phyloP scores from a whole-genome alignment of 768 basidiomycete genomes.

The Daedaleopsis nitida region DNA sequence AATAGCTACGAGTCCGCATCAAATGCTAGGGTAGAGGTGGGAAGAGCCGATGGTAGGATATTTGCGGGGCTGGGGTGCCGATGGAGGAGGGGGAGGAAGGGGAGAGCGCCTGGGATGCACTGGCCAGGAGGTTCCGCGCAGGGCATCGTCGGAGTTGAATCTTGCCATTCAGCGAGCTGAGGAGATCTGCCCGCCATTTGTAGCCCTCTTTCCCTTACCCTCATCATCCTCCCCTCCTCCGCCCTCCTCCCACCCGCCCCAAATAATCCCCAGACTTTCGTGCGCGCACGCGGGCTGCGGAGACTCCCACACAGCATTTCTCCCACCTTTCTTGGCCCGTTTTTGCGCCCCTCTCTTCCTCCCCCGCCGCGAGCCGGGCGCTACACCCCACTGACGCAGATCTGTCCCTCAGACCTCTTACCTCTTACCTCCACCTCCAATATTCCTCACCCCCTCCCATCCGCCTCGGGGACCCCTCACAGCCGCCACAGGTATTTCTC shows the following conservation, averaged over 20 bases:
- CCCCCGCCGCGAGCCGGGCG: background rate
- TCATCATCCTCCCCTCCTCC: constrained; percentile 12
- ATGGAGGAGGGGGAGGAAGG: background rate
- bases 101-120: constrained; percentile 10
- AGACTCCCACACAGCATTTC: constrained; percentile 15
- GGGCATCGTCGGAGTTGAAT: constrained; percentile 31
- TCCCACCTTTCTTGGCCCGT: background rate
- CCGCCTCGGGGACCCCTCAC: background rate
- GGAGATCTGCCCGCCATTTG: constrained; percentile 12
- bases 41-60: too few relatives aligned
- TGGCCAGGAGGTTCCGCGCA: constrained; percentile 21
- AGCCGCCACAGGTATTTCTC: background rate
- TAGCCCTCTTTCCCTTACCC: constrained; percentile 24
- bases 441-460: constrained; percentile 11
- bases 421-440: constrained; percentile 6
- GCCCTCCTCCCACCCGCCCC: constrained; percentile 6
- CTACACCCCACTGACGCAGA: background rate
- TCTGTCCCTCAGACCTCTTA: background rate
- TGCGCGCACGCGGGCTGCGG: background rate
- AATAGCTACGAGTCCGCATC: too few relatives aligned
- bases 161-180: constrained; percentile 30
- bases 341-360: background rate
- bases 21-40: too few relatives aligned
- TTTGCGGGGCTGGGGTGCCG: too few relatives aligned
- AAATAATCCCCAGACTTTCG: background rate